Evolutionary conservation across 129 eudicot species (phyloP), one percentile per base, ranked within the genome.

Genomic region (Lonicera japonica): DNA sequence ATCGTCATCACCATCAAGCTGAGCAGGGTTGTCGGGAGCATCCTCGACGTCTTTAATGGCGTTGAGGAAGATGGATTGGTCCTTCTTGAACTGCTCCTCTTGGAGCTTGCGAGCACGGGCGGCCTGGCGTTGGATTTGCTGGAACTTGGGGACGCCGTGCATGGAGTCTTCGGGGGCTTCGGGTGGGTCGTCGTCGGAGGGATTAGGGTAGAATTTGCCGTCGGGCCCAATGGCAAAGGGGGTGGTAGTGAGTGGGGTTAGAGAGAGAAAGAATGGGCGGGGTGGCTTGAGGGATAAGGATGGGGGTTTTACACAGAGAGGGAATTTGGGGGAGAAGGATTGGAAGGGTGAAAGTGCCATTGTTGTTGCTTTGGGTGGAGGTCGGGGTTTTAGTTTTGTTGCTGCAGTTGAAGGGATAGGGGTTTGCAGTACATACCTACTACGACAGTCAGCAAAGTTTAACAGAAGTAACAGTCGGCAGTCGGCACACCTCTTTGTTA

Each of bases 91-190:
- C 50, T 82, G 69, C 16, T 83, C 95, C 6, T 92, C 91, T 66
- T 88, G 81, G 54, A 70, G 70, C 56, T 83, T 83, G 22, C 95
- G 73, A 13, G 96, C 96, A 7, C 89, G 86, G 14, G 88, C 73
- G 4, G 91, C 91, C 50, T 90, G 86, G 65, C 84, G 80, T 63
- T 83, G 79, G 20, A 92, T 83, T 48, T 92, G 96, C 67, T 84
- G 80, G 90, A 84, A 91, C 57, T 76, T 87, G 48, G 83, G 69
- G 36, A 87, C 91, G n/a, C 96, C 96, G 74, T 92, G 98, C 75
- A 77, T 76, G 6, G 95, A 73, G 73, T 92, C 98, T 60, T 92
- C 98, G 6, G 90, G 86, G 10, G 95, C 98, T 72, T 92, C 98
- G 0, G 98, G 98, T 0, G 98, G 98, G 75, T 92, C 98, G 38